Conservation (phyloP, 2,329 filamentous ascomycete species). For the Helotiales sp. region DNA sequence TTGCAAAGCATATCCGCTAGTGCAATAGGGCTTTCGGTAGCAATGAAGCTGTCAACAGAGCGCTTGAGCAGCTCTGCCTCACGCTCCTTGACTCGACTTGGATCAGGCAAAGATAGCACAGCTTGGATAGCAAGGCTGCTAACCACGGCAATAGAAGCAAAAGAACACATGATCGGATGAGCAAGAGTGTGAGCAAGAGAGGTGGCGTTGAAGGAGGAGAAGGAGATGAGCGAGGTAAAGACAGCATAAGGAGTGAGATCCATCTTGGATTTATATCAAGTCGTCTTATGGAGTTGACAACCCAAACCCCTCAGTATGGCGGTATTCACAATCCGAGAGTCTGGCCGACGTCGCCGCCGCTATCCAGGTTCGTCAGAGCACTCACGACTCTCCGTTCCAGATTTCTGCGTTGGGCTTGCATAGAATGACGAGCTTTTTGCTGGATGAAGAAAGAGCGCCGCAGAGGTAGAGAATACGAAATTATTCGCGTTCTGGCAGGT, state of each 20-base stretch:
- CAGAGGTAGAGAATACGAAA: not conserved
- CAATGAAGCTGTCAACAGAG: slow-evolving; percentile 53
- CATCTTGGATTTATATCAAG: slow-evolving; percentile 29
- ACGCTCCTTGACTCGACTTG: slow-evolving; percentile 32
- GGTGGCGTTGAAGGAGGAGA: slow-evolving; percentile 25
- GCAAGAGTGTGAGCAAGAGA: slow-evolving; percentile 6
- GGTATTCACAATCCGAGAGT: slow-evolving; percentile 2
- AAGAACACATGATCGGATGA: slow-evolving; percentile 49
- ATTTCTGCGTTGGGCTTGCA: slow-evolving; percentile 2
- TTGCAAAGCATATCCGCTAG: slow-evolving; percentile 56
- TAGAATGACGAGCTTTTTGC: slow-evolving; percentile 1
- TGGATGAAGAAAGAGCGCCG: slow-evolving; percentile 8
- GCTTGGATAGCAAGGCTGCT: slow-evolving; percentile 52
- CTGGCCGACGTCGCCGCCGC: slow-evolving; percentile 20
- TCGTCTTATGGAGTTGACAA: not conserved
- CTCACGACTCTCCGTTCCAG: slow-evolving; percentile 7
- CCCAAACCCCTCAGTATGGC: not conserved
- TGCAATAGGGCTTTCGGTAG: slow-evolving; percentile 52
- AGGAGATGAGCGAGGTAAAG: slow-evolving; percentile 23
- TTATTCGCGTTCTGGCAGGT: not conserved
- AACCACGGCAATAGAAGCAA: slow-evolving; percentile 51
- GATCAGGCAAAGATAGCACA: slow-evolving; percentile 48
- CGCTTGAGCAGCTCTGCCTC: slow-evolving; percentile 45
- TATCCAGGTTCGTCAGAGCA: slow-evolving; percentile 7
- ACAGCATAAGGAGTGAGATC: slow-evolving; percentile 21